phyloP scores from a whole-genome alignment of 257 asterid genomes.

The Solanum pinnatisectum region DNA sequence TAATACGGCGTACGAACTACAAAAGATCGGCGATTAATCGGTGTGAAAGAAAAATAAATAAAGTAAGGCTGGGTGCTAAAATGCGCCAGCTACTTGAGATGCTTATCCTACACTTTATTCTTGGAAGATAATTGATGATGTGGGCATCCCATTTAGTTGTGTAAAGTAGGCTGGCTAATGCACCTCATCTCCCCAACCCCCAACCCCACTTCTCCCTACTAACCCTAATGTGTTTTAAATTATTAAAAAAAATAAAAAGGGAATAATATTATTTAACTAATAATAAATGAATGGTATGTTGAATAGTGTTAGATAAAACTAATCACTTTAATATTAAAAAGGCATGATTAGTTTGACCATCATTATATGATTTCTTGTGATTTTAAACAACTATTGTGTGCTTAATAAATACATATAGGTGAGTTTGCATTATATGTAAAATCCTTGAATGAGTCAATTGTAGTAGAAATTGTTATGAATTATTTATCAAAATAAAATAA shows the following conservation, averaged over 20 bases:
- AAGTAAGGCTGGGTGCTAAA: neutral
- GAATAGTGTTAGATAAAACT: neutral
- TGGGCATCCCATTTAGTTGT: constrained; percentile 3
- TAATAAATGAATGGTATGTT: neutral
- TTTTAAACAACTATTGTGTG: neutral
- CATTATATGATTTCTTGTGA: neutral
- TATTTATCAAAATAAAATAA: neutral
- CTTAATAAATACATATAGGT: neutral
- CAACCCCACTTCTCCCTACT: neutral
- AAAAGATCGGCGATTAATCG: constrained; percentile 1
- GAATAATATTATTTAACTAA: neutral
- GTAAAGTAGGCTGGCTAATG: neutral
- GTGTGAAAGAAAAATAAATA: neutral
- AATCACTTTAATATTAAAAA: neutral
- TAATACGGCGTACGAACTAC: neutral
- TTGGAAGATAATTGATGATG: neutral
- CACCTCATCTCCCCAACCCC: neutral
- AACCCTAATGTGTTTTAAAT: neutral
- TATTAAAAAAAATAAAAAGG: neutral
- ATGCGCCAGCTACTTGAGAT: constrained; percentile 1
- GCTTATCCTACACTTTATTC: constrained; percentile 11
- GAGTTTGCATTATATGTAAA: neutral
- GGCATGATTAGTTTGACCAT: neutral
- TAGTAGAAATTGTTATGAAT: neutral
- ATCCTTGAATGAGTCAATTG: neutral